These are phyloP conservation scores for Thermomyces lanuginosus DNA, from an alignment of 2,329 filamentous ascomycete species.

Conservation along the genomic window DNA sequence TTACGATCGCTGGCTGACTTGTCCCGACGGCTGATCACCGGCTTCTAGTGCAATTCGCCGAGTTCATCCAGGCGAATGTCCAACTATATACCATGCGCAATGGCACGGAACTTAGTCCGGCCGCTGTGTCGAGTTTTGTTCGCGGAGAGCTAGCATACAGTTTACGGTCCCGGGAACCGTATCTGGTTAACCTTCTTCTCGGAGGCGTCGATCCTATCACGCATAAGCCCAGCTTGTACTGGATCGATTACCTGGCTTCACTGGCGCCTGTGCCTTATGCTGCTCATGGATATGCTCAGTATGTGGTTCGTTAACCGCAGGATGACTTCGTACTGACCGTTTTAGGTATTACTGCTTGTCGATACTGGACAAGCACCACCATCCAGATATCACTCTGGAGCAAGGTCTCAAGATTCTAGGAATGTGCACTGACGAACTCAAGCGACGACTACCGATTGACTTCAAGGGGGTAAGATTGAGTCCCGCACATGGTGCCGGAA, in stretches of 20 bases:
- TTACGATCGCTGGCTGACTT: background rate
- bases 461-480: conserved; percentile 86
- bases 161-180: conserved; percentile 80
- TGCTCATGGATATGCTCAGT: conserved; percentile 95
- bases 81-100: conserved; percentile 99
- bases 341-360: conserved; percentile 88
- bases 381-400: conserved; percentile 78
- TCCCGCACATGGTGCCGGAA: background rate
- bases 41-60: conserved; percentile 77
- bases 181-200: conserved; percentile 90
- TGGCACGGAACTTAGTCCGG: conserved; percentile 75
- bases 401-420: conserved; percentile 82
- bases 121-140: conserved; percentile 81
- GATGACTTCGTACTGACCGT: too few species aligned
- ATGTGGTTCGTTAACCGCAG: too few species aligned
- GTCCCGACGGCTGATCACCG: conserved; percentile 7
- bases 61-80: conserved; percentile 97
- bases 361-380: conserved; percentile 95
- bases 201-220: conserved; percentile 88
- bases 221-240: conserved; percentile 81
- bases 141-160: conserved; percentile 83
- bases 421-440: conserved; percentile 93
- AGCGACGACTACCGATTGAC: conserved; percentile 90
- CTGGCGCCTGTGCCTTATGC: conserved; percentile 82
- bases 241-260: conserved; percentile 91